Conservation (phyloP, 192 early-diverging fungal species). For the Coemansia biformis region DNA sequence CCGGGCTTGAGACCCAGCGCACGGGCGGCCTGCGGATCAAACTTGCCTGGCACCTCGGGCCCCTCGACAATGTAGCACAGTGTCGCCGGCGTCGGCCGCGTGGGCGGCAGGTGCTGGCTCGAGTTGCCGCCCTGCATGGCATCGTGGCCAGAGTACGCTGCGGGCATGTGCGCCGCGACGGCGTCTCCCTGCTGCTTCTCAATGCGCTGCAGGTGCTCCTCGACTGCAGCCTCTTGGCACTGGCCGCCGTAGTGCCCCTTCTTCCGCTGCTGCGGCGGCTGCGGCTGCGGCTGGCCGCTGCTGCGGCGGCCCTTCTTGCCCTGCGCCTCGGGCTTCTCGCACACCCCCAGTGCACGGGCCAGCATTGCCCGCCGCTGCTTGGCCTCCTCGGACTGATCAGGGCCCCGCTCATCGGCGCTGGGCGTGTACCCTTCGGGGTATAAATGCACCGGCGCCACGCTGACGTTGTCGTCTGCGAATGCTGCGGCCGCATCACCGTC, state of each 20-base stretch:
- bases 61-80: constrained; percentile 74
- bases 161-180: too few relatives aligned
- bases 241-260: constrained; percentile 25
- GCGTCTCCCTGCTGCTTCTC: constrained; percentile 5
- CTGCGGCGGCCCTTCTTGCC: background rate
- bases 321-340: constrained; percentile 5
- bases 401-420: constrained; percentile 10
- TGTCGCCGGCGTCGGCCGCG: constrained; percentile 49
- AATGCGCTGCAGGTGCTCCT: constrained; percentile 24
- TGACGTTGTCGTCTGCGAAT: constrained; percentile 64
- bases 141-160: constrained; percentile 13
- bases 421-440: constrained; percentile 50
- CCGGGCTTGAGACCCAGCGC: constrained; percentile 67
- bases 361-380: constrained; percentile 13
- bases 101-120: constrained; percentile 20
- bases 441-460: constrained; percentile 58
- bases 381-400: constrained; percentile 26
- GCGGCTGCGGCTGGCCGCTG: background rate
- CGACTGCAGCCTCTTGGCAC: constrained; percentile 28
- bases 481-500: constrained; percentile 32
- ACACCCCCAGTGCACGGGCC: constrained; percentile 29
- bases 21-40: constrained; percentile 61
- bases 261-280: constrained; percentile 30
- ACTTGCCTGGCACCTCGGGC: constrained; percentile 72
- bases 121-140: constrained; percentile 7